These are phyloP conservation scores for Pisolithus sp. DNA, from an alignment of 768 basidiomycete species.

Conservation along the genomic window DNA sequence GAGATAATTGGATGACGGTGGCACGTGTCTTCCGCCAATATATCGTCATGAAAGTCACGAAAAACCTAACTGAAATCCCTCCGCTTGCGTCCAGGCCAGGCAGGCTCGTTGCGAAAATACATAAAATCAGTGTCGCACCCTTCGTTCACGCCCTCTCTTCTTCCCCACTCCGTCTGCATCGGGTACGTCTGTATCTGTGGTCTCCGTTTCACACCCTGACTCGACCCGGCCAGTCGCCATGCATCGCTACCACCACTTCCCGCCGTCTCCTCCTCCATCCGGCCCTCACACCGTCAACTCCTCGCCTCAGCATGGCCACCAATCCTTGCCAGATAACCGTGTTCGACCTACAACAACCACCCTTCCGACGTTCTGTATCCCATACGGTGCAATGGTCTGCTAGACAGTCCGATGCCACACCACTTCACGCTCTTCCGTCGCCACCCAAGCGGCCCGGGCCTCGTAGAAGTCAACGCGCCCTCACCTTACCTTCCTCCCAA, in stretches of 20 bases:
- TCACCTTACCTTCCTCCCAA: slow-evolving; percentile 29
- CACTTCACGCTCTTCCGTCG: slow-evolving; percentile 22
- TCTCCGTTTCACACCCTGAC: no score
- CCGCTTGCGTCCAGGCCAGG: neutral
- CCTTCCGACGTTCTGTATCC: slow-evolving; percentile 17
- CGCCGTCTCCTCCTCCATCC: slow-evolving; percentile 44
- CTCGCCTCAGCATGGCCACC: slow-evolving; percentile 29
- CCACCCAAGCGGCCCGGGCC: slow-evolving; percentile 17
- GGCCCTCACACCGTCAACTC: slow-evolving; percentile 34
- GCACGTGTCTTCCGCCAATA: slow-evolving; percentile 28
- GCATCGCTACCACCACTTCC: slow-evolving; percentile 33
- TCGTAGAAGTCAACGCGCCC: slow-evolving; percentile 20
- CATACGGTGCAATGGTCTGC: slow-evolving; percentile 39
- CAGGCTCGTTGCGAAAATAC: no score
- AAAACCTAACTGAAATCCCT: slow-evolving; percentile 11
- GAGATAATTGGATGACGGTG: slow-evolving; percentile 10
- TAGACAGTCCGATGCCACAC: slow-evolving; percentile 35
- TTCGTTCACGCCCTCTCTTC: neutral
- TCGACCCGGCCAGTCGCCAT: neutral
- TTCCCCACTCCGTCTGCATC: neutral
- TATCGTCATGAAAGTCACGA: slow-evolving; percentile 25
- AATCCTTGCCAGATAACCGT: slow-evolving; percentile 21
- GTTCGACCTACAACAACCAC: slow-evolving; percentile 4
- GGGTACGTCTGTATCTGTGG: neutral
- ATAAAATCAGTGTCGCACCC: no score